These are phyloP conservation scores for Poa pratensis DNA, from an alignment of 176 grass and related monocot species.

Conservation along the genomic window DNA sequence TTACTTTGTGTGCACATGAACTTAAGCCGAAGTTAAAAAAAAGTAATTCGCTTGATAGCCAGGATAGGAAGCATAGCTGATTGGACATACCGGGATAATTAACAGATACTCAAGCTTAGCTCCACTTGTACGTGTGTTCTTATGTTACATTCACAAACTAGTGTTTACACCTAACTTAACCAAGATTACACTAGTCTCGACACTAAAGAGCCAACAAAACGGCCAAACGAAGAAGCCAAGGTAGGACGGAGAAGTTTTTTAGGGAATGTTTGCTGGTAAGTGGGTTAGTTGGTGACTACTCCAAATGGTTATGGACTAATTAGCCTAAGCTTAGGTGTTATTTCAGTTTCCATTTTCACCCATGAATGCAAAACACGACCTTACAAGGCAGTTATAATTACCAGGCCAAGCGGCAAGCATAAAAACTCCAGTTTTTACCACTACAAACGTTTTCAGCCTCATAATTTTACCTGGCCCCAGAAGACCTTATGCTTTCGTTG, in stretches of 20 bases:
- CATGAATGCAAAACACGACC: constrained; percentile 24
- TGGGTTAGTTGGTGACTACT: background rate
- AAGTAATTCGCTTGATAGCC: constrained; percentile 5
- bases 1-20: constrained; percentile 1
- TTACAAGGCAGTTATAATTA: constrained; percentile 21
- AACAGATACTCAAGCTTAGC: background rate
- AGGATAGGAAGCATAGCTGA: constrained; percentile 24
- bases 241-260: background rate
- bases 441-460: background rate
- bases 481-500: background rate
- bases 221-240: background rate
- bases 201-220: background rate
- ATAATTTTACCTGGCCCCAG: background rate
- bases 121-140: constrained; percentile 14
- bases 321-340: background rate
- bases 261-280: background rate
- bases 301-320: background rate
- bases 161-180: background rate
- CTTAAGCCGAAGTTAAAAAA: background rate
- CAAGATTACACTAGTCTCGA: background rate
- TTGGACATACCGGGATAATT: background rate
- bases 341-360: constrained; percentile 6
- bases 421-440: background rate
- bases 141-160: constrained; percentile 21
- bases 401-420: constrained; percentile 2